A percentile compares a stretch with the other conserved stretches of the same genome.
These are phyloP conservation scores for Solanum hybrid DNA, from an alignment of 305 asterid species.

Conservation along the genomic window DNA sequence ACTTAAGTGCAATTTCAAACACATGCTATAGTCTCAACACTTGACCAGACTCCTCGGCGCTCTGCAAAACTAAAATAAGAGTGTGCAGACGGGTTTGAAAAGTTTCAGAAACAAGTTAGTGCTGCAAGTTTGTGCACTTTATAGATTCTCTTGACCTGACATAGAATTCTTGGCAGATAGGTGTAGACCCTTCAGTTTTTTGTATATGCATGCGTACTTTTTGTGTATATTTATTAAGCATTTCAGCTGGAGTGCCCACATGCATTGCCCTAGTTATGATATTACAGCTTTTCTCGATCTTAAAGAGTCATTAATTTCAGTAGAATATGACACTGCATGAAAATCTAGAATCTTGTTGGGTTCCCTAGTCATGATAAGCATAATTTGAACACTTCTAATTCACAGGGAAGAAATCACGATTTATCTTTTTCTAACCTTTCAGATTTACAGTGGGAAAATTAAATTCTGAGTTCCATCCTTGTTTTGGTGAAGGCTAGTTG, in stretches of 20 bases:
- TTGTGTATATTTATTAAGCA: background rate
- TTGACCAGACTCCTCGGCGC: background rate
- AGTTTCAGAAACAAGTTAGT: background rate
- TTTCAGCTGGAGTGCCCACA: background rate
- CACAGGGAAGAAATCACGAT: constrained; percentile 1
- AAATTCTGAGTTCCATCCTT: constrained; percentile 9
- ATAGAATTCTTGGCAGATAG: background rate
- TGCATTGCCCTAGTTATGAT: background rate
- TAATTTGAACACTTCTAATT: background rate
- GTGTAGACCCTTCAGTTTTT: background rate
- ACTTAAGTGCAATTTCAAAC: background rate
- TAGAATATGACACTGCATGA: background rate
- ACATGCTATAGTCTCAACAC: background rate
- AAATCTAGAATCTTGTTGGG: background rate
- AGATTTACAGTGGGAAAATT: background rate
- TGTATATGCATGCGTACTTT: background rate
- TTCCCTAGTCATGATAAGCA: background rate
- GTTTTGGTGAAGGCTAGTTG: constrained; percentile 57
- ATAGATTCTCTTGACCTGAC: background rate
- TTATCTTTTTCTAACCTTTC: background rate
- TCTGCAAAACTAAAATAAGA: background rate
- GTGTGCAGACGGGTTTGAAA: background rate
- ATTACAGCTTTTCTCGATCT: background rate
- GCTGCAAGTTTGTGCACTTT: background rate
- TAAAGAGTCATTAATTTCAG: background rate